Evolutionary conservation across 768 basidiomycete species (phyloP).

Genomic region (Leccinum olivaceopallidum): DNA sequence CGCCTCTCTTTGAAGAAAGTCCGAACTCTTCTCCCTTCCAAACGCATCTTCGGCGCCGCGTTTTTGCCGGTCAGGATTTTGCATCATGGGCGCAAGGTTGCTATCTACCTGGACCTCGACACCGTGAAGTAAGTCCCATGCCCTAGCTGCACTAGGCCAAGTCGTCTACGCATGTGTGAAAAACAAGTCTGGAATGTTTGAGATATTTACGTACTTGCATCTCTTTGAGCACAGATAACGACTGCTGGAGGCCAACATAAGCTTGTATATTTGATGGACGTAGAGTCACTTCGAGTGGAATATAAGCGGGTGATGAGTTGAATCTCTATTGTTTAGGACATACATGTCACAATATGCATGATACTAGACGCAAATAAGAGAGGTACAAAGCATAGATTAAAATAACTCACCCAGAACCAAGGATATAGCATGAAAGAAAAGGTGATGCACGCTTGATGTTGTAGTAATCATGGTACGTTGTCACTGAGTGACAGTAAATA

Average conservation of each 20-base stretch:
- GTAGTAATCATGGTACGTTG: conserved; percentile 59
- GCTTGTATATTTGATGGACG: conserved; percentile 73
- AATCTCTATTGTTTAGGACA: conserved; percentile 24
- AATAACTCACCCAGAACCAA: conserved; percentile 65
- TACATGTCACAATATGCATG: conserved; percentile 77
- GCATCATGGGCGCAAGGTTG: conserved; percentile 36
- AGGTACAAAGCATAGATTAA: neutral
- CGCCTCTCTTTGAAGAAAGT: conserved; percentile 44
- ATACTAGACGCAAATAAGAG: conserved; percentile 45
- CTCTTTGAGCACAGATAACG: conserved; percentile 60
- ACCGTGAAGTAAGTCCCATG: conserved; percentile 66
- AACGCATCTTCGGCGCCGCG: conserved; percentile 64
- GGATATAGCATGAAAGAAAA: conserved; percentile 67
- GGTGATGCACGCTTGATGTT: conserved; percentile 61
- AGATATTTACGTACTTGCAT: conserved; percentile 54
- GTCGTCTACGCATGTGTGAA: conserved; percentile 43
- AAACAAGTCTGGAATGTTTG: conserved; percentile 6
- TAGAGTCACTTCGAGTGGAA: conserved; percentile 54
- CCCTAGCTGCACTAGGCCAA: conserved; percentile 71
- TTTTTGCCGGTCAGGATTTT: conserved; percentile 50
- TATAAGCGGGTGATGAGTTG: conserved; percentile 9
- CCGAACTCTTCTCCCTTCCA: conserved; percentile 51
- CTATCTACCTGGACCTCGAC: conserved; percentile 56
- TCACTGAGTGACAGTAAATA: conserved; percentile 38
- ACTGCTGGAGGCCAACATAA: conserved; percentile 62